These are phyloP conservation scores for Crithidia acanthocephali DNA, from an alignment of 208 protist species.

Conservation along the genomic window DNA sequence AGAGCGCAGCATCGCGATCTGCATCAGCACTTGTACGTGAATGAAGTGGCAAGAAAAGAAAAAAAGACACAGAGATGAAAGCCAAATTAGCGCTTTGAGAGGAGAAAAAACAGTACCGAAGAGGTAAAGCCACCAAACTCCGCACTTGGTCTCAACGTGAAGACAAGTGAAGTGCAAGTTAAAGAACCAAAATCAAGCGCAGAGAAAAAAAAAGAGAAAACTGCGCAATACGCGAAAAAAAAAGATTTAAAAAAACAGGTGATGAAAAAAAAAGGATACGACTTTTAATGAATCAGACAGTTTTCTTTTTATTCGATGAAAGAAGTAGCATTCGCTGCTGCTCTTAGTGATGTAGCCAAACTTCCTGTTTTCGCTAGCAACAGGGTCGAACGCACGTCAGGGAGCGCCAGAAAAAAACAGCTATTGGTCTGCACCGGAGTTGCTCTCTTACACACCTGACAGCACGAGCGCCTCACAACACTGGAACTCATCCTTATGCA, in stretches of 20 bases:
- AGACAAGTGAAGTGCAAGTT: neutral
- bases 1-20: neutral
- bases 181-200: slow-evolving; percentile 1
- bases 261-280: neutral
- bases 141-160: neutral
- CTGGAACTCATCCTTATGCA: slow-evolving; percentile 40
- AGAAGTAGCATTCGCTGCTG: too few relatives aligned
- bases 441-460: neutral
- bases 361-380: too few relatives aligned
- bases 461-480: slow-evolving; percentile 25
- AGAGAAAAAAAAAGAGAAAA: slow-evolving; percentile 6
- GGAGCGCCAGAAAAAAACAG: too few relatives aligned
- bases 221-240: slow-evolving; percentile 2
- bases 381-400: too few relatives aligned
- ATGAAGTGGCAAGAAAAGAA: slow-evolving; percentile 2
- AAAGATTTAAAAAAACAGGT: neutral
- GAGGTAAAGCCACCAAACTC: neutral
- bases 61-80: neutral
- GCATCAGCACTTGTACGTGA: neutral
- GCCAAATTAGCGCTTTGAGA: too few relatives aligned
- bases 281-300: too few relatives aligned
- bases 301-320: too few relatives aligned
- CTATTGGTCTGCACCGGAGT: neutral
- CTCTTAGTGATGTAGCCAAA: too few relatives aligned
- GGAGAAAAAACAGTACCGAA: neutral